Evolutionary conservation across 1,284 basidiomycete genomes (phyloP).

Genomic region (Flammula alnicola): DNA sequence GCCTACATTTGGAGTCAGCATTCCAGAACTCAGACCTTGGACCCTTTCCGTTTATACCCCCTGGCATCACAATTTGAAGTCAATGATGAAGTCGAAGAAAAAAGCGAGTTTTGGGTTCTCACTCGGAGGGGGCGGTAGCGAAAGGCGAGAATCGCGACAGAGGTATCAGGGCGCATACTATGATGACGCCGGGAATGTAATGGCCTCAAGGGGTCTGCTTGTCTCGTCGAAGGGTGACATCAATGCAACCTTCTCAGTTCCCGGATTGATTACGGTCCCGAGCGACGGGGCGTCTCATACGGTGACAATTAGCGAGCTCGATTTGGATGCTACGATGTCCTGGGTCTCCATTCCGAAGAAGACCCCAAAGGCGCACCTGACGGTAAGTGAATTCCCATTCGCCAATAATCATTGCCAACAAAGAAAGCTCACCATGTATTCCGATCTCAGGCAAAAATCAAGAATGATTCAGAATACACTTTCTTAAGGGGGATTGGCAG

Average conservation of each 20-base stretch:
- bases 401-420: not conserved
- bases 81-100: not conserved
- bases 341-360: constrained; percentile 40
- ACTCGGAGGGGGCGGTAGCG: not conserved
- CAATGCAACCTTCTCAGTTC: constrained; percentile 39
- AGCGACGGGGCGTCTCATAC: constrained; percentile 36
- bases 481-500: constrained; percentile 34
- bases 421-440: not conserved
- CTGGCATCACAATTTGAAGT: not conserved
- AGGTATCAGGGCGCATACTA: not conserved
- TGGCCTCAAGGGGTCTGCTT: constrained; percentile 1
- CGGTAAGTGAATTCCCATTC: not conserved
- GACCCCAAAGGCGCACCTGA: not conserved
- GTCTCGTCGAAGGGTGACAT: constrained; percentile 34
- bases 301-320: constrained; percentile 38
- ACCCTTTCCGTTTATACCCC: constrained; percentile 23
- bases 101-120: not conserved
- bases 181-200: not conserved
- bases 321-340: constrained; percentile 34
- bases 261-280: constrained; percentile 38
- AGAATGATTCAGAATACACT: constrained; percentile 41
- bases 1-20: constrained; percentile 31
- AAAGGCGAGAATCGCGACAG: not conserved
- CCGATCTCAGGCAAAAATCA: constrained; percentile 35
- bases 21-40: constrained; percentile 32